Percentiles rank a stretch among this genome's conserved stretches.
Conservation (phyloP, 352 stramenopile species). For the Phytophthora rubi region DNA sequence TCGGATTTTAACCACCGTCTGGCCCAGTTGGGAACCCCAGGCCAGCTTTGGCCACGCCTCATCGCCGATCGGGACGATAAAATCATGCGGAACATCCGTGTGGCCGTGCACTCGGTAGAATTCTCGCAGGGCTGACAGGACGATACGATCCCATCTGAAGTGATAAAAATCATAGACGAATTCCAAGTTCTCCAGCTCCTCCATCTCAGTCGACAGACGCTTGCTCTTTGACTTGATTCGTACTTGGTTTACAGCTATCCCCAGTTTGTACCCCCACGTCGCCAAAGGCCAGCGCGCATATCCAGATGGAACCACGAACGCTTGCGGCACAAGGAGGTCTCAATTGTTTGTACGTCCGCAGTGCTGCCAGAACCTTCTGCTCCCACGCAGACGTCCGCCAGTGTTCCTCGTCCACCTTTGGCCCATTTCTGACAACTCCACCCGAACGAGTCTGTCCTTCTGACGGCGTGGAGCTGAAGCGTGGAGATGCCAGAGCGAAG, state of each 20-base stretch:
- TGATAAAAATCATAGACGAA: neutral
- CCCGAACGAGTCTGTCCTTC: too few species aligned
- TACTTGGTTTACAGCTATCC: neutral
- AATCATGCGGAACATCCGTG: neutral
- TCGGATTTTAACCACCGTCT: neutral
- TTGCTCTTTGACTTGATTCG: too few species aligned
- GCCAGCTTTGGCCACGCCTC: neutral
- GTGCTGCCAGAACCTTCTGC: too few species aligned
- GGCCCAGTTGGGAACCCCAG: neutral
- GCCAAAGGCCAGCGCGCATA: neutral
- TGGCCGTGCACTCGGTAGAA: neutral
- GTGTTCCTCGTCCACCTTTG: too few species aligned
- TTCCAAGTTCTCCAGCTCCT: neutral
- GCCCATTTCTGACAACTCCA: too few species aligned
- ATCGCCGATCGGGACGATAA: neutral
- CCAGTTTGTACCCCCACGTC: neutral
- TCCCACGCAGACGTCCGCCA: too few species aligned
- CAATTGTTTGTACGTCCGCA: neutral
- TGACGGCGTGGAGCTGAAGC: too few species aligned
- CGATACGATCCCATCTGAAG: neutral
- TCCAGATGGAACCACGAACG: neutral
- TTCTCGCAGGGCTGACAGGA: neutral
- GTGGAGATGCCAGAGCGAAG: too few species aligned
- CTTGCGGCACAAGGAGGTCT: neutral
- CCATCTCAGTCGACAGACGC: neutral